phyloP scores from a whole-genome alignment of 2,329 filamentous ascomycete species.

The Rutstroemia sp. region DNA sequence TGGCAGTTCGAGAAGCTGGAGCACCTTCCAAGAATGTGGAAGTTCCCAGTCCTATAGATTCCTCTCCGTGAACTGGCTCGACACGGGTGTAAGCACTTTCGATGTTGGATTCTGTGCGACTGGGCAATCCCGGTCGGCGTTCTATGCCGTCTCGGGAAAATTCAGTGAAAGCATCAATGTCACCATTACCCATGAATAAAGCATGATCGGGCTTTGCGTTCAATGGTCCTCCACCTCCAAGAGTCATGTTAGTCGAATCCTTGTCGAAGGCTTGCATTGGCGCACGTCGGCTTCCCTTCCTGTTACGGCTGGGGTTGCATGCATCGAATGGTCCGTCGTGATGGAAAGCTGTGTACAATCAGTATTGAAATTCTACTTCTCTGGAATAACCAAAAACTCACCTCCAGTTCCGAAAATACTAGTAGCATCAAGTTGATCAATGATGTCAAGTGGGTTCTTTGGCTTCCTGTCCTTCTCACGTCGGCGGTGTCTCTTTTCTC shows the following conservation, averaged over 20 bases:
- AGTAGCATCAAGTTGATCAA: constrained; percentile 93
- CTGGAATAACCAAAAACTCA: constrained; percentile 41
- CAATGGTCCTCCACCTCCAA: constrained; percentile 81
- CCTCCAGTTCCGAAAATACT: constrained; percentile 90
- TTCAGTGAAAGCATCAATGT: constrained; percentile 68
- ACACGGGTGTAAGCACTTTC: constrained; percentile 64
- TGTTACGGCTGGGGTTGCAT: constrained; percentile 89
- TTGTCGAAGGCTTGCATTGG: constrained; percentile 96
- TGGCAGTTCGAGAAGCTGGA: constrained; percentile 73
- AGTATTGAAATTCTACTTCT: neutral
- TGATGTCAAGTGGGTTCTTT: constrained; percentile 62
- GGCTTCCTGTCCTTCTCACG: constrained; percentile 34
- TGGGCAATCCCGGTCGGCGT: constrained; percentile 25
- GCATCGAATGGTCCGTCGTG: constrained; percentile 97
- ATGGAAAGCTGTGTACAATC: constrained; percentile 68
- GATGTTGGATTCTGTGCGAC: constrained; percentile 32
- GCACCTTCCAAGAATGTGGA: constrained; percentile 95
- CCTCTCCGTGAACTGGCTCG: constrained; percentile 74
- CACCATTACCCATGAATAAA: constrained; percentile 73
- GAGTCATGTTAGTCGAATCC: constrained; percentile 82
- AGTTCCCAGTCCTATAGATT: constrained; percentile 78
- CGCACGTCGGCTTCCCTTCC: constrained; percentile 70
- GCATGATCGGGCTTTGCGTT: constrained; percentile 77
- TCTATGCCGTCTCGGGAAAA: constrained; percentile 48
- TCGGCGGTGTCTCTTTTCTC: constrained; percentile 39